Conservation (phyloP, 2,329 filamentous ascomycete species). For the Phaeosphaeriaceae sp. region DNA sequence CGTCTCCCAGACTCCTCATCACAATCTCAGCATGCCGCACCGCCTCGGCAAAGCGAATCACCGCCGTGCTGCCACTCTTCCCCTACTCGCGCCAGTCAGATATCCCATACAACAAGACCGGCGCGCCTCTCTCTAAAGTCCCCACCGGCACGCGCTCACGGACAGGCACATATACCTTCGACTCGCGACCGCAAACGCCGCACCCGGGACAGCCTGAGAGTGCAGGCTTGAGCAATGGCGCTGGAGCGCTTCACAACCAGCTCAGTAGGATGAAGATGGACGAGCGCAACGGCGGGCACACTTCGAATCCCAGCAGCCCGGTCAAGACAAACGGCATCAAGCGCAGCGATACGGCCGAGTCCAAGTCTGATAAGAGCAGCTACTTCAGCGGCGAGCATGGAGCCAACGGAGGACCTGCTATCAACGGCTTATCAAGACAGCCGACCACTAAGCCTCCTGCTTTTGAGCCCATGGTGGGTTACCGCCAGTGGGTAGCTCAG, state of each 20-base stretch:
- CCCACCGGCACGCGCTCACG: conserved; percentile 42
- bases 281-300: conserved; percentile 55
- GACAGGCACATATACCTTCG: conserved; percentile 77
- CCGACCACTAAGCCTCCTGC: conserved; percentile 59
- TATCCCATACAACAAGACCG: conserved; percentile 94
- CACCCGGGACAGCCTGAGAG: conserved; percentile 74
- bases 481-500: conserved; percentile 98
- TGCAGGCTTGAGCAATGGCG: conserved; percentile 69
- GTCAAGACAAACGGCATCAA: conserved; percentile 32
- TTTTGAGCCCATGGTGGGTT: conserved; percentile 85
- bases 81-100: conserved; percentile 97
- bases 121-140: conserved; percentile 82
- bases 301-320: conserved; percentile 35
- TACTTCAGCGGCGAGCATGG: conserved; percentile 31
- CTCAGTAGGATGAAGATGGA: conserved; percentile 72
- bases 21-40: conserved; percentile 98
- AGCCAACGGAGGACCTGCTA: conserved; percentile 30
- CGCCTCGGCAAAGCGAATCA: conserved; percentile 90
- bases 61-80: conserved; percentile 92
- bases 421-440: conserved; percentile 23
- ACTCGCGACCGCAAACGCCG: conserved; percentile 88
- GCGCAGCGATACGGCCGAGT: conserved; percentile 44
- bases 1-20: conserved; percentile 71
- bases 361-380: conserved; percentile 30
- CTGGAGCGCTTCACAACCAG: conserved; percentile 74